A percentile compares a stretch with the other conserved stretches of the same genome.
Evolutionary conservation across 2,329 filamentous ascomycete species (phyloP).

Genomic region (Xylaria sp.): DNA sequence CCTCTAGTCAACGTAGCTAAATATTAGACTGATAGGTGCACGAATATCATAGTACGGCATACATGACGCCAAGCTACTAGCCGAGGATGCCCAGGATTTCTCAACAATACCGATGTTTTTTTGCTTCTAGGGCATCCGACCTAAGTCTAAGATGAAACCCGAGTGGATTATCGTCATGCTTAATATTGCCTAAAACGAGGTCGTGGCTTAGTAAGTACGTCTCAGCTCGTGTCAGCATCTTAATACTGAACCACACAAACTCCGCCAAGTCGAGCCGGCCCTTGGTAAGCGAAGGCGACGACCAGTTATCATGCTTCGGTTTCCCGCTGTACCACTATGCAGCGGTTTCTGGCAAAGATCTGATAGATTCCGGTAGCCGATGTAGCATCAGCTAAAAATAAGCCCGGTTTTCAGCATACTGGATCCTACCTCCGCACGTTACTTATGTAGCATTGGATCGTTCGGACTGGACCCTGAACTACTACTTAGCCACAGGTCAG

Average conservation of each 20-base stretch:
- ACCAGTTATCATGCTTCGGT: neutral
- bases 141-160: neutral
- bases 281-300: neutral
- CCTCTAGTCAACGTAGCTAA: neutral
- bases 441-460: neutral
- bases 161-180: neutral
- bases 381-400: constrained; percentile 1
- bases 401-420: neutral
- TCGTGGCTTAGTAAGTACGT: neutral
- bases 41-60: neutral
- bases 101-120: neutral
- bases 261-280: neutral
- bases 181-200: neutral
- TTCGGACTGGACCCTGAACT: neutral
- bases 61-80: neutral
- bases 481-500: neutral
- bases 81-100: neutral
- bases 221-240: neutral
- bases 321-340: neutral
- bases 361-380: neutral
- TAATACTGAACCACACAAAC: neutral
- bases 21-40: neutral
- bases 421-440: neutral
- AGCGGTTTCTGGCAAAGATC: neutral
- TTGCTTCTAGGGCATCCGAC: neutral